These are phyloP conservation scores for Metschnikowia lochheadii DNA, from an alignment of 805 yeast genomes.

Conservation along the genomic window DNA sequence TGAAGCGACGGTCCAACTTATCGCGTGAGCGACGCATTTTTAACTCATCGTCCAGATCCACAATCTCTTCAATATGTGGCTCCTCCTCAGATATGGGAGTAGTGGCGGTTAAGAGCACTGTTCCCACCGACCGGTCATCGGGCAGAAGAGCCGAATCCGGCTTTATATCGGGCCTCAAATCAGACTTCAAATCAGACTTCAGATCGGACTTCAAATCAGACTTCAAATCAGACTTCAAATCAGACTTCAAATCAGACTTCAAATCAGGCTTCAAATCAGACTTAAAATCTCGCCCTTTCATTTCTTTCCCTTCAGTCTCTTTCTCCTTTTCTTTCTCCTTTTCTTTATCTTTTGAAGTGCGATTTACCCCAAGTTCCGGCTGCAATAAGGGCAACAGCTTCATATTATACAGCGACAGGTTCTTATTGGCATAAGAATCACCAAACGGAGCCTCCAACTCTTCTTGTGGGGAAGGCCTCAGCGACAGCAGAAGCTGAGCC, in stretches of 20 bases:
- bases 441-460: slow-evolving; percentile 44
- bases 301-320: too few relatives aligned
- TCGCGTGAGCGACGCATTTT: slow-evolving; percentile 14
- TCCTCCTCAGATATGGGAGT: neutral
- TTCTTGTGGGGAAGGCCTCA: slow-evolving; percentile 13
- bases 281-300: neutral
- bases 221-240: neutral
- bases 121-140: neutral
- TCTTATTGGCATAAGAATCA: slow-evolving; percentile 6
- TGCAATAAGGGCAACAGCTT: slow-evolving; percentile 12
- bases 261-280: neutral
- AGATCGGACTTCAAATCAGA: too few relatives aligned
- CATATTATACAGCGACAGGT: slow-evolving; percentile 10
- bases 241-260: neutral
- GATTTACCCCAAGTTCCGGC: neutral
- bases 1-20: slow-evolving; percentile 14
- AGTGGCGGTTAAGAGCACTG: neutral
- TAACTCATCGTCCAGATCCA: slow-evolving; percentile 38
- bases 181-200: neutral
- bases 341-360: neutral
- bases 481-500: slow-evolving; percentile 26
- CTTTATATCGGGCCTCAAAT: too few relatives aligned
- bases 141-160: neutral
- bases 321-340: neutral
- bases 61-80: slow-evolving; percentile 37